Conservation (phyloP, 805 yeast species). For the Candida multigemmis region DNA sequence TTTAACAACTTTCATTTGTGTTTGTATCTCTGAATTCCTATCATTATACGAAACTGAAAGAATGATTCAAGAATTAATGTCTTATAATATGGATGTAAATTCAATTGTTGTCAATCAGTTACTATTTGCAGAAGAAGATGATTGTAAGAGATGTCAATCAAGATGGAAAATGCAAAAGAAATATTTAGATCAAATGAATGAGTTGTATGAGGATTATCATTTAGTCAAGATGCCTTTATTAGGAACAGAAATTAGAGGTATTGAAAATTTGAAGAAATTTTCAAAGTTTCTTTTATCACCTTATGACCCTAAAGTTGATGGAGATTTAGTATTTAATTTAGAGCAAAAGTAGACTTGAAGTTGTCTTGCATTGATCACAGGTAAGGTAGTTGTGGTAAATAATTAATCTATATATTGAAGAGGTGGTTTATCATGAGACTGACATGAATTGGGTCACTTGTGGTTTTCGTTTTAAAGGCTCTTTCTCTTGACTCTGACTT, state of each 20-base stretch:
- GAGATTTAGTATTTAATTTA: slow-evolving; percentile 42
- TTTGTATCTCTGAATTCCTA: slow-evolving; percentile 93
- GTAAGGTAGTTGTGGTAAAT: no score
- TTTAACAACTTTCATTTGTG: slow-evolving; percentile 90
- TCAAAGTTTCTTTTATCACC: slow-evolving; percentile 74
- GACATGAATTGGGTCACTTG: no score
- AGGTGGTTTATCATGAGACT: no score
- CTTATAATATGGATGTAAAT: slow-evolving; percentile 93
- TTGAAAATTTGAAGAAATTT: slow-evolving; percentile 74
- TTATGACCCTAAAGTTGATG: slow-evolving; percentile 60
- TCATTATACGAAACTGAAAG: slow-evolving; percentile 96
- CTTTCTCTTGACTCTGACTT: no score
- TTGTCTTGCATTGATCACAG: no score
- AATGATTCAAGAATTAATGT: slow-evolving; percentile 90
- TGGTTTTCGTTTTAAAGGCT: no score
- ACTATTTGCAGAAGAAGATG: slow-evolving; percentile 69
- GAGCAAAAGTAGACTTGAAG: slow-evolving; percentile 46
- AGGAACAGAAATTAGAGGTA: slow-evolving; percentile 92
- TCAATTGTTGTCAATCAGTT: slow-evolving; percentile 94
- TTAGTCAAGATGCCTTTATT: slow-evolving; percentile 91
- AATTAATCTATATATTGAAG: no score
- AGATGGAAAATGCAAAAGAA: slow-evolving; percentile 95
- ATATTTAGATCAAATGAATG: slow-evolving; percentile 91
- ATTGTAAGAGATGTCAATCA: slow-evolving; percentile 83
- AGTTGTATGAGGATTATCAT: slow-evolving; percentile 94